Evolutionary conservation across 495 filamentous ascomycete species (phyloP), one percentile per base, ranked within the genome.

Genomic region (Annulohypoxylon bovei): DNA sequence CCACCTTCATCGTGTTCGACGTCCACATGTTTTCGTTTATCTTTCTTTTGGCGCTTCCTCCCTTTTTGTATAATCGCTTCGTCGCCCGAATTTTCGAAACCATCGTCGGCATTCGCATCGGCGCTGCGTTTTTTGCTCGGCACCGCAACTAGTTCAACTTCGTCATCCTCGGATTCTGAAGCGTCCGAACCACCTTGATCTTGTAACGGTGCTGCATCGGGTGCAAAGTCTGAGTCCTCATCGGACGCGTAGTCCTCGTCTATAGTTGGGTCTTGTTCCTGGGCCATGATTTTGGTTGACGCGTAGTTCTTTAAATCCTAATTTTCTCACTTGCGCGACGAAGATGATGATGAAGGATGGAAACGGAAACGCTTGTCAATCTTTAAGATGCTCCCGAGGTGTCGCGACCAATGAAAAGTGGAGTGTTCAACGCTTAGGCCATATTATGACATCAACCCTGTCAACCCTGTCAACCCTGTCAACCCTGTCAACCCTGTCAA

Each of bases 211-310:
- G 76, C 84, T 8, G 82, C 83, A 54, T 86, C 87, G 16, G 90
- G 86, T 40, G 90, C 86, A 69, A 93, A 93, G 73, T 94, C 91
- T 50, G 88, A 88, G 73, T 94, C 91, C 72, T 93, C 90, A 16
- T 86, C 86, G 23, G 91, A 93, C 58, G 88, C 83, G 68, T 93
- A 93, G 22, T 85, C 81, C 25, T 90, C 88, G 30, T 89, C 87
- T 35, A 73, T 18, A 8, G 60, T 16, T 33, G 47, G 67, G 27
- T 73, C 70, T n/a, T 62, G 25, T 0, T 73, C 70, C 11, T 67
- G 20, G 0, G 67, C 20, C 73, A 77, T 77, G 39, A 22, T 68
- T 37, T 47, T n/a, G 22, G 47, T 11, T 11, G 28, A 6, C 14
- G 23, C 18, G n/a, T 65, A 20, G 6, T 1, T 32, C n/a, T 37